Evolutionary conservation across 1,139 yeast genomes (phyloP).

Genomic region (Pichia sp.): DNA sequence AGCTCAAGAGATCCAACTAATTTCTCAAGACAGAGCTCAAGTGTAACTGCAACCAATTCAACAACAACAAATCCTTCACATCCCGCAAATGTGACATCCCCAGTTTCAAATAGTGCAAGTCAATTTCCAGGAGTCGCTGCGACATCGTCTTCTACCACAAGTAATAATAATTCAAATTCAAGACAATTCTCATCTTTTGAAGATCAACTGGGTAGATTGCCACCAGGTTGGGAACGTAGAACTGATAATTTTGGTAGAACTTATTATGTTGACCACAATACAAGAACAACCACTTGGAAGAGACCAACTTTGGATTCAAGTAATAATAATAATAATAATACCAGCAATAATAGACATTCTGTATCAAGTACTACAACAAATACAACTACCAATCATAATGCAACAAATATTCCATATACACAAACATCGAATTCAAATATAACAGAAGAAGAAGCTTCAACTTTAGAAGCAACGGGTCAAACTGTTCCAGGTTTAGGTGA

Average conservation of each 20-base stretch:
- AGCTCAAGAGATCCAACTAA: conserved; percentile 28
- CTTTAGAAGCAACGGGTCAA: conserved; percentile 83
- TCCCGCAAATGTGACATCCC: not conserved
- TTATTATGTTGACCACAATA: conserved; percentile 94
- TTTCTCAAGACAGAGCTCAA: conserved; percentile 11
- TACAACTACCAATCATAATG: conserved; percentile 8
- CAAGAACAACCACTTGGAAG: conserved; percentile 97
- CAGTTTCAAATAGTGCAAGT: conserved; percentile 2
- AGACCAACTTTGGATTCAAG: conserved; percentile 77
- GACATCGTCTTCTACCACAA: conserved; percentile 18
- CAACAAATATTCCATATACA: conserved; percentile 37
- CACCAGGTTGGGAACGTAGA: conserved; percentile 98
- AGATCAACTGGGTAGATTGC: conserved; percentile 92
- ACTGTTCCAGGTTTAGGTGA: conserved; percentile 96
- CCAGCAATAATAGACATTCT: conserved; percentile 29
- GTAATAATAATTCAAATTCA: conserved; percentile 13
- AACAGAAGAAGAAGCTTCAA: conserved; percentile 45
- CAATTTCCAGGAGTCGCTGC: conserved; percentile 26
- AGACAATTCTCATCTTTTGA: conserved; percentile 87
- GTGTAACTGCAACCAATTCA: not conserved
- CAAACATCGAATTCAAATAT: not conserved
- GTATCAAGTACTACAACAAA: conserved; percentile 6
- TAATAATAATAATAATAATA: conserved; percentile 45
- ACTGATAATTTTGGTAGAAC: conserved; percentile 97
- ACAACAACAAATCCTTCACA: not conserved